Conservation (phyloP, 2,329 filamentous ascomycete species). For the Pseudogymnoascus sp. region DNA sequence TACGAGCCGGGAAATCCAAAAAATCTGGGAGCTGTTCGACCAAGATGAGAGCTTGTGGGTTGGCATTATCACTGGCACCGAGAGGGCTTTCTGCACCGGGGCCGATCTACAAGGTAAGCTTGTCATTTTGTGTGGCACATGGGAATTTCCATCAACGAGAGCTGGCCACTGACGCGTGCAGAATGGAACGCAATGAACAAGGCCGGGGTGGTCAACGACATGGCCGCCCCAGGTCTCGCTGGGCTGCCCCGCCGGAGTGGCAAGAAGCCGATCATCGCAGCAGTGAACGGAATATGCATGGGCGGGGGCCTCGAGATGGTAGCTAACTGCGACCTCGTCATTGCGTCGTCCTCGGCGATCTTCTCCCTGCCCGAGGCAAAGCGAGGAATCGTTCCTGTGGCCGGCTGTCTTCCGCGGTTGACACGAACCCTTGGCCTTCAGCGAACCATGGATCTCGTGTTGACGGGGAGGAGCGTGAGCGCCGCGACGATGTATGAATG, state of each 20-base stretch:
- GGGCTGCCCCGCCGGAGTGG: slow-evolving; percentile 57
- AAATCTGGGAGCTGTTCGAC: slow-evolving; percentile 52
- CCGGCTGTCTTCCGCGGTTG: slow-evolving; percentile 59
- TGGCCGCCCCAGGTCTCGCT: slow-evolving; percentile 46
- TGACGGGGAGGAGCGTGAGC: slow-evolving; percentile 50
- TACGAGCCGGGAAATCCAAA: slow-evolving; percentile 33
- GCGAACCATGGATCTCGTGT: slow-evolving; percentile 59
- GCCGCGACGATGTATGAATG: slow-evolving; percentile 52
- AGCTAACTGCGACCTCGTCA: slow-evolving; percentile 60
- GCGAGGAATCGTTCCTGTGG: slow-evolving; percentile 59
- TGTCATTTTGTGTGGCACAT: slow-evolving; percentile 38
- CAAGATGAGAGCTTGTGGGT: slow-evolving; percentile 49
- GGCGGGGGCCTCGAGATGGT: slow-evolving; percentile 70
- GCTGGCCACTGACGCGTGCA: slow-evolving; percentile 12
- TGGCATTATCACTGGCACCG: slow-evolving; percentile 54
- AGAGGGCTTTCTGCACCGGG: slow-evolving; percentile 57
- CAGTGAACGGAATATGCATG: slow-evolving; percentile 63
- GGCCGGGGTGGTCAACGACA: slow-evolving; percentile 15
- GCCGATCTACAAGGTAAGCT: slow-evolving; percentile 49
- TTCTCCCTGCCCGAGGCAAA: slow-evolving; percentile 64
- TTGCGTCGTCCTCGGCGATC: slow-evolving; percentile 48
- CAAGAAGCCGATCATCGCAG: slow-evolving; percentile 65
- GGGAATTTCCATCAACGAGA: slow-evolving; percentile 17
- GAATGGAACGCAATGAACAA: slow-evolving; percentile 43
- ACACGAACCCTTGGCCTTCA: slow-evolving; percentile 54